Evolutionary conservation across 2,329 filamentous ascomycete genomes (phyloP), one percentile per base, ranked within the genome.

Genomic region (Fusarium concolor): DNA sequence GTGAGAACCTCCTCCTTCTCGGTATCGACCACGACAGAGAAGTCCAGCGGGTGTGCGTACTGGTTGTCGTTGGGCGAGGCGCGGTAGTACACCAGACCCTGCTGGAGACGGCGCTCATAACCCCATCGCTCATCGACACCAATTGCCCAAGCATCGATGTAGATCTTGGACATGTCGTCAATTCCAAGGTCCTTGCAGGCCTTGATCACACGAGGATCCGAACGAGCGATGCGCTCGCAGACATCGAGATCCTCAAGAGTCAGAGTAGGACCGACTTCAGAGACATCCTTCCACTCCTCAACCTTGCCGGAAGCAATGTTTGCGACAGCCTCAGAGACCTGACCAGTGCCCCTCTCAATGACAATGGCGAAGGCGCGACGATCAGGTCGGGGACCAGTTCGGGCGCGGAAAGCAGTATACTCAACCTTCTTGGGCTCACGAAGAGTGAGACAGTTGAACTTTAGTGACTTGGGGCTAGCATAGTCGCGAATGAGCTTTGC

Each of bases 81-180:
- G 38, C 92, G 87, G 76, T 93, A 94, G 80, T 94, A 94, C 86
- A 93, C 92, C 28, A 95, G 81, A 14, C 91, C 92, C 80, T 95
- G 92, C 79, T 95, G 92, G 10, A 94, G 85, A 58, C 92, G 87
- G 37, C 92, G 84, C 56, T 84, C 83, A 57, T 83, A 91, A 50
- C 92, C 92, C 77, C 93, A 94, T 47, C 92, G 88, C 76, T 92
- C 87, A 71, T 95, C 92, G 67, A 92, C 92, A 31, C 92, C 92
- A 78, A 95, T 94, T 2, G 92, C 93, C 92, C 92, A 95, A 41
- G 90, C 91, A 77, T 95, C 92, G 76, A 92, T 91, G 79, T 92
- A 94, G 35, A 95, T 90, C 79, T 94, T 93, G 78, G 91, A 81
- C 92, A 95, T 95, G 71, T 94, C 91, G 70, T 89, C 84, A 65